Percentiles rank a stretch among this genome's conserved stretches.
Evolutionary conservation across 495 filamentous ascomycete species (phyloP).

Genomic region (Niebla homalea): DNA sequence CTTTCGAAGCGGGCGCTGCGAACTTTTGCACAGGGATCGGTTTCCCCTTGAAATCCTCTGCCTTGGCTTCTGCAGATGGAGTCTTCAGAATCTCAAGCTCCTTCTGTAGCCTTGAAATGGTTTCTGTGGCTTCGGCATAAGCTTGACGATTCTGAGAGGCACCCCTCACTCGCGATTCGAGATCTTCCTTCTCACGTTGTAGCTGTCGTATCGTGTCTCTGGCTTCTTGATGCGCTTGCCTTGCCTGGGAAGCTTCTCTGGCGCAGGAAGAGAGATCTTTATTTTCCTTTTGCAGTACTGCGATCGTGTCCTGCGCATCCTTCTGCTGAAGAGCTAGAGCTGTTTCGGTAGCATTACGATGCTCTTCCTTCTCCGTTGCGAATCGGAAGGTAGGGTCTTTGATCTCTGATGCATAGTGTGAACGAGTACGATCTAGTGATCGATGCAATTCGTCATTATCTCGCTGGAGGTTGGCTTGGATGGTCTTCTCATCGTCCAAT

Average conservation of each 20-base stretch:
- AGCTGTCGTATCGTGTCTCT: constrained; percentile 12
- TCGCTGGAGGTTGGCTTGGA: constrained; percentile 14
- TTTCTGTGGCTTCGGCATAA: constrained; percentile 24
- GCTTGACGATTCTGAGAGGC: constrained; percentile 22
- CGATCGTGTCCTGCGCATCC: constrained; percentile 27
- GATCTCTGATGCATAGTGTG: constrained; percentile 1
- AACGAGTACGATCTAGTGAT: background rate
- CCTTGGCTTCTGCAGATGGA: background rate
- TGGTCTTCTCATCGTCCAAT: constrained; percentile 8
- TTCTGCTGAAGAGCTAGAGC: background rate
- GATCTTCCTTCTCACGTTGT: background rate
- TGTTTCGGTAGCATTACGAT: background rate
- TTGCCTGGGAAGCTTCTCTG: constrained; percentile 24
- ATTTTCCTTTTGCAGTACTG: constrained; percentile 25
- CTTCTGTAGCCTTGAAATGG: constrained; percentile 26
- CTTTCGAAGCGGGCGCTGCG: too few relatives aligned
- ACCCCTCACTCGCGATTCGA: constrained; percentile 6
- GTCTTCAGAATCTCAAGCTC: constrained; percentile 37
- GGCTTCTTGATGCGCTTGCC: constrained; percentile 21
- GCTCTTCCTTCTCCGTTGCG: background rate
- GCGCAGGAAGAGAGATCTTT: constrained; percentile 14
- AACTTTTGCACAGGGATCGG: too few relatives aligned
- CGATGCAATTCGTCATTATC: constrained; percentile 18
- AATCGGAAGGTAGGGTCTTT: background rate
- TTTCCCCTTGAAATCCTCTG: background rate